Percentiles rank a stretch among this genome's conserved stretches.
phyloP scores from a whole-genome alignment of 176 grass and related monocot genomes.

The Leersia perrieri region DNA sequence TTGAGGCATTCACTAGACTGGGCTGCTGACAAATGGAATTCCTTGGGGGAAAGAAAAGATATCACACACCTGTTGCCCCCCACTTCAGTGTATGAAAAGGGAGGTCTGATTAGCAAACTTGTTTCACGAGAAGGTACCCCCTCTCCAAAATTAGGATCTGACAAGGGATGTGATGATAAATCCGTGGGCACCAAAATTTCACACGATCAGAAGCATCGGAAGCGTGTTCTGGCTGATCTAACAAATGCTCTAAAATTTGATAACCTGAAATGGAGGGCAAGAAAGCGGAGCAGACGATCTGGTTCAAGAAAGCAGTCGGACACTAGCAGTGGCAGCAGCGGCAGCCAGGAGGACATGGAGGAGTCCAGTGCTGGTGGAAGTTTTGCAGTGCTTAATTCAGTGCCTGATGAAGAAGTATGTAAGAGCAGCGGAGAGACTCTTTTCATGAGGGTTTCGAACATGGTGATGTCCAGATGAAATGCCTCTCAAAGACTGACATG shows the following conservation, averaged over 20 bases:
- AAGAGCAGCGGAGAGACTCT: constrained; percentile 56
- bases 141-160: constrained; percentile 19
- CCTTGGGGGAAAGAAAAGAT: constrained; percentile 58
- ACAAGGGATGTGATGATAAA: constrained; percentile 30
- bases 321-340: constrained; percentile 53
- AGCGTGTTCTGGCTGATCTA: constrained; percentile 44
- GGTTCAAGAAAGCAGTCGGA: constrained; percentile 50
- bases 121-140: neutral
- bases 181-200: constrained; percentile 22
- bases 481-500: constrained; percentile 5
- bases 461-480: constrained; percentile 78
- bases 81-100: neutral
- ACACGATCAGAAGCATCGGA: constrained; percentile 20
- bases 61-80: constrained; percentile 27
- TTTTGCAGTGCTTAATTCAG: constrained; percentile 47
- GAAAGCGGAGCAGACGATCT: constrained; percentile 66
- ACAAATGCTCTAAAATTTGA: constrained; percentile 55
- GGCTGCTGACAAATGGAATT: constrained; percentile 64
- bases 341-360: constrained; percentile 43
- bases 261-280: constrained; percentile 66
- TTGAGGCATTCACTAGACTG: constrained; percentile 79
- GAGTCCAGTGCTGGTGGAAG: constrained; percentile 37
- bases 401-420: constrained; percentile 59
- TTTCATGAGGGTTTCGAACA: constrained; percentile 55
- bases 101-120: neutral